Evolutionary conservation across 2,329 filamentous ascomycete species (phyloP), one percentile per base, ranked within the genome.

Genomic region (Aspergillus fischeri): DNA sequence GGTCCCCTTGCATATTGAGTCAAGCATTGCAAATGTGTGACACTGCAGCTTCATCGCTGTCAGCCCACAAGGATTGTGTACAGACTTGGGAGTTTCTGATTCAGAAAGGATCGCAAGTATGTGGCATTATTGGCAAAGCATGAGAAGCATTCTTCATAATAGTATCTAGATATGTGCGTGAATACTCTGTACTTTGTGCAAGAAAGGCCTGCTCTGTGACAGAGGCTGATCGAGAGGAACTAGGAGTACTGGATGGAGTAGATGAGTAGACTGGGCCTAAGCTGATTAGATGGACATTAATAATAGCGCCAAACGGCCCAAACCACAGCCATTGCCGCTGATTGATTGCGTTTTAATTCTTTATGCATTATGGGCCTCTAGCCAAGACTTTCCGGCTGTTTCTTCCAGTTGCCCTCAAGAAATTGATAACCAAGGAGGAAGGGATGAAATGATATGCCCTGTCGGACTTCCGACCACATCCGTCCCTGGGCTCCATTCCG

Each of bases 391-490:
- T 38, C 49, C 38, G 24, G 27, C 47, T 49, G 29, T 24, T 24
- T 38, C 27, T 53, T 50, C 50, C 20, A 25, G 35, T 25, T 32
- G 51, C 27, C 44, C 27, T n/a, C 32, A n/a, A 14, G 48, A 44
- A 44, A 38, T 27, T 27, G 25, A 27, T 42, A 42, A 51, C 54
- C 5, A 42, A 51, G 21, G 17, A 51, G 21, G 17, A 47, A 47
- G 44, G 44, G 21, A 47, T 47, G 24, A 47, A 27, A 24, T 47
- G 44, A 47, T 17, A 24, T 25, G 11, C 27, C 49, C 48, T 41
- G 11, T 20, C 49, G 41, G 41, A 10, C 54, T 54, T 54, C 57
- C 57, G 54, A 49, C 42, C 49, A 25, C 59, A 52, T 61, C 59
- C 59, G 59, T 20, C 49, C 38, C 42, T n/a, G 38, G 38, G 41